Conservation (phyloP, 2,329 filamentous ascomycete species). For the Penicillium fuscoglaucum region DNA sequence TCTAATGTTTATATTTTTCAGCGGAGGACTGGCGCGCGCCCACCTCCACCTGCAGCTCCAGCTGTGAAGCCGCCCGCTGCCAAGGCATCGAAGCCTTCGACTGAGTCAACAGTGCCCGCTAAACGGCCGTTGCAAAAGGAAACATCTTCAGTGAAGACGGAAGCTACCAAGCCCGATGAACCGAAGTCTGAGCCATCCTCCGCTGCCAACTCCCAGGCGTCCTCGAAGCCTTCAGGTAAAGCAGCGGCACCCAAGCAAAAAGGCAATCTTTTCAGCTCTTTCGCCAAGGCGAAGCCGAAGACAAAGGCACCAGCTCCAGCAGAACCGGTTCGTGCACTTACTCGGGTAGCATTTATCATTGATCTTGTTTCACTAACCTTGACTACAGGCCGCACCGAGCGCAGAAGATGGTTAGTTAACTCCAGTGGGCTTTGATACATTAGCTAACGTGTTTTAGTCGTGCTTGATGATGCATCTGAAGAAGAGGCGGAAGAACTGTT, state of each 20-base stretch:
- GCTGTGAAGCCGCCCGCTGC: conserved; percentile 33
- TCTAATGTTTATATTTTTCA: conserved; percentile 25
- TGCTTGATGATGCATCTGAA: conserved; percentile 57
- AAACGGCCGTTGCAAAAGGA: conserved; percentile 42
- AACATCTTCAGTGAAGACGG: conserved; percentile 23
- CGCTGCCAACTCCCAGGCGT: conserved; percentile 29
- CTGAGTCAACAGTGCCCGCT: conserved; percentile 39
- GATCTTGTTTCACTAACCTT: background rate
- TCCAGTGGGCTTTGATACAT: background rate
- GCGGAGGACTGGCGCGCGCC: conserved; percentile 51
- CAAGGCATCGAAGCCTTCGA: conserved; percentile 11
- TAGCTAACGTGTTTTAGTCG: conserved; percentile 40
- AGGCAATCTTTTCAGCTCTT: conserved; percentile 74
- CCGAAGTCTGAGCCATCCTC: conserved; percentile 21
- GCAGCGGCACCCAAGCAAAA: conserved; percentile 56
- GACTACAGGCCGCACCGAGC: background rate
- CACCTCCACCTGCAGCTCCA: conserved; percentile 32
- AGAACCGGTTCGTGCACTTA: conserved; percentile 29
- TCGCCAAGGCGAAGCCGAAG: conserved; percentile 69
- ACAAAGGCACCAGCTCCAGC: conserved; percentile 44
- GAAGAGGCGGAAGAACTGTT: conserved; percentile 57
- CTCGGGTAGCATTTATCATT: background rate
- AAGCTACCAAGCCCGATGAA: conserved; percentile 24
- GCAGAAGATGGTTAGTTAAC: conserved; percentile 51
- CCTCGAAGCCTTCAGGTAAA: conserved; percentile 42